These are phyloP conservation scores for Pythium dissimile DNA, from an alignment of 352 stramenopile species.

Conservation along the genomic window DNA sequence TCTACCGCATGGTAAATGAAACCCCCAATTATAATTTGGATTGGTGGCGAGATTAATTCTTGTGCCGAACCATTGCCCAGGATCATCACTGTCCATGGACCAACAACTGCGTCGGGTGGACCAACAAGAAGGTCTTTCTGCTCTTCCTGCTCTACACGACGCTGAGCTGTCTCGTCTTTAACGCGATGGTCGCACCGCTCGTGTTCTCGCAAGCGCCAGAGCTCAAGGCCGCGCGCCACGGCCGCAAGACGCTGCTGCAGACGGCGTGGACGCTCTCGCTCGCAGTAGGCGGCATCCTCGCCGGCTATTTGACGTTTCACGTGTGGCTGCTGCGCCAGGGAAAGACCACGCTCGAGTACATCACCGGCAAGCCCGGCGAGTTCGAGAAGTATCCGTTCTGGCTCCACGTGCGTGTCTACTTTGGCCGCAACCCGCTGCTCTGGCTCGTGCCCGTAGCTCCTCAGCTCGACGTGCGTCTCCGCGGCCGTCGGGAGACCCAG, in stretches of 20 bases:
- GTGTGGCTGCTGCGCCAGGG: conserved; percentile 61
- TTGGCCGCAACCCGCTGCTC: conserved; percentile 43
- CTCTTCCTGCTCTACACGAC: conserved; percentile 79
- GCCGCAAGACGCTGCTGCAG: conserved; percentile 32
- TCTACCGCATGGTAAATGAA: conserved; percentile 64
- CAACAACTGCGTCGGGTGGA: conserved; percentile 80
- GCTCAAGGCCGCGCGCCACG: conserved; percentile 8
- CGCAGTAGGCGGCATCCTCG: conserved; percentile 47
- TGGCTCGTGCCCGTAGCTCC: conserved; percentile 63
- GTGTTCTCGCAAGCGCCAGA: conserved; percentile 18
- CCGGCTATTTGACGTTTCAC: conserved; percentile 74
- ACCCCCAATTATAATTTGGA: neutral
- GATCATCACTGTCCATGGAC: conserved; percentile 87
- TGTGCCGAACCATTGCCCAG: conserved; percentile 8
- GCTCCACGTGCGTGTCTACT: conserved; percentile 63
- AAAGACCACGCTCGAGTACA: conserved; percentile 77
- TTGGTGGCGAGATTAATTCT: neutral
- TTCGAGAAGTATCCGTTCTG: conserved; percentile 37
- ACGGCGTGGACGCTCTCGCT: conserved; percentile 50
- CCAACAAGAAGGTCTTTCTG: conserved; percentile 84
- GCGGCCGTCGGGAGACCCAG: conserved; percentile 29
- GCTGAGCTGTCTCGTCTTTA: conserved; percentile 59
- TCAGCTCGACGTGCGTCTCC: conserved; percentile 11
- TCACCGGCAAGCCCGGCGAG: conserved; percentile 49
- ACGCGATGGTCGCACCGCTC: conserved; percentile 31